Evolutionary conservation across 2,329 filamentous ascomycete species (phyloP).

Genomic region (Cordyceps cicadae): DNA sequence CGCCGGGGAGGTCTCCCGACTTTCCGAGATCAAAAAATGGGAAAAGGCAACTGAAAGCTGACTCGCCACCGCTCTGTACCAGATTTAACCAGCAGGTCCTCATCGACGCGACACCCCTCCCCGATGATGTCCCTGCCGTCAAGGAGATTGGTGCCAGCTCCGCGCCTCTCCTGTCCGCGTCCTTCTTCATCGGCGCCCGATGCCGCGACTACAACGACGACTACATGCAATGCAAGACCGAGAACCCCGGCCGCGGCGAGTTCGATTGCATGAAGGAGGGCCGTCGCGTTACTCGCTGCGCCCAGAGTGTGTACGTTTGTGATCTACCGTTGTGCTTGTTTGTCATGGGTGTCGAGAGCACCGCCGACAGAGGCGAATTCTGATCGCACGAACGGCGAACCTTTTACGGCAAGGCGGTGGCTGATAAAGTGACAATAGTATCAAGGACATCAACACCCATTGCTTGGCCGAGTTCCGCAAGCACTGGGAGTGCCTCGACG

Average conservation of each 20-base stretch:
- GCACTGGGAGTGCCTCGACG: constrained; percentile 93
- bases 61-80: constrained; percentile 17
- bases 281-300: constrained; percentile 91
- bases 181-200: constrained; percentile 94
- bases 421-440: constrained; percentile 39
- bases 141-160: constrained; percentile 89
- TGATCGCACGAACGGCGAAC: not conserved
- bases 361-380: not conserved
- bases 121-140: constrained; percentile 83
- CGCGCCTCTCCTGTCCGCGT: constrained; percentile 81
- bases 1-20: not conserved
- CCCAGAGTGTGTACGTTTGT: constrained; percentile 77
- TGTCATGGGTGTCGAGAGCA: not conserved
- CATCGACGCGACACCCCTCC: constrained; percentile 92
- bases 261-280: constrained; percentile 94
- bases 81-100: constrained; percentile 94
- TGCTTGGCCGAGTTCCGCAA: constrained; percentile 84
- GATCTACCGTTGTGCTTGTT: not conserved
- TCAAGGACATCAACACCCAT: constrained; percentile 93
- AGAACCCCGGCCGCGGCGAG: constrained; percentile 84
- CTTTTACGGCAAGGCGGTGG: not conserved
- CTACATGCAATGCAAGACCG: constrained; percentile 99
- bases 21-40: not conserved
- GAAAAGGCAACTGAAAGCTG: constrained; percentile 15
- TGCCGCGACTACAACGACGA: constrained; percentile 97